Evolutionary conservation across 768 basidiomycete species (phyloP).

Genomic region (Panaeolus cyanescens): DNA sequence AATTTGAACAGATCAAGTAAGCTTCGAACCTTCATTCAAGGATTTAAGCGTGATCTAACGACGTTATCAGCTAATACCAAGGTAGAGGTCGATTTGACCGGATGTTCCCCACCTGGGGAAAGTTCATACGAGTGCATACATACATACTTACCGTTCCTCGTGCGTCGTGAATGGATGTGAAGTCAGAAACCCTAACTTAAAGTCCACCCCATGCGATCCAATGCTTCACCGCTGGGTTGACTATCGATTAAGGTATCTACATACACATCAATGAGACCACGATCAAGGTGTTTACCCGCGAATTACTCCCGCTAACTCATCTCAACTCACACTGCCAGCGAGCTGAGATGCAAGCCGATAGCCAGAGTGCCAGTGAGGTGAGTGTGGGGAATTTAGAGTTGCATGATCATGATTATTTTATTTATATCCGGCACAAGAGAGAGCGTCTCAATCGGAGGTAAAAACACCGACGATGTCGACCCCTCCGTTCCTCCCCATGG

Average conservation of each 20-base stretch:
- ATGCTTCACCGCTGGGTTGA: neutral
- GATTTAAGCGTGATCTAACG: neutral
- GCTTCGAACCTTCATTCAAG: neutral
- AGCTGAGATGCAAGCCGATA: neutral
- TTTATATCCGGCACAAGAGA: neutral
- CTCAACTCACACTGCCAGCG: neutral
- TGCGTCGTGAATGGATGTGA: neutral
- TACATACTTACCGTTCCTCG: too few species aligned
- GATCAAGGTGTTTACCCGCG: neutral
- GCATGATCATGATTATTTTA: too few species aligned
- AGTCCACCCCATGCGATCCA: neutral
- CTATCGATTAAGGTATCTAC: neutral
- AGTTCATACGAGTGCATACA: too few species aligned
- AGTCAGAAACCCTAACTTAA: neutral
- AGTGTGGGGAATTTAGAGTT: slow-evolving; percentile 3
- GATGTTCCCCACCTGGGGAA: neutral
- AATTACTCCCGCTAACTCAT: neutral
- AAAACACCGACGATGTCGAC: neutral
- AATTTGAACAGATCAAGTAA: neutral
- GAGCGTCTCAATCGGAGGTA: neutral
- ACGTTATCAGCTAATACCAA: too few species aligned
- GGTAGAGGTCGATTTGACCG: neutral
- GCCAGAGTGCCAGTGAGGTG: too few species aligned
- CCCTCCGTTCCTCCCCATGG: neutral
- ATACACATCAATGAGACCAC: neutral